Evolutionary conservation across 2,329 filamentous ascomycete genomes (phyloP).

Genomic region (Aureobasidium sp.): DNA sequence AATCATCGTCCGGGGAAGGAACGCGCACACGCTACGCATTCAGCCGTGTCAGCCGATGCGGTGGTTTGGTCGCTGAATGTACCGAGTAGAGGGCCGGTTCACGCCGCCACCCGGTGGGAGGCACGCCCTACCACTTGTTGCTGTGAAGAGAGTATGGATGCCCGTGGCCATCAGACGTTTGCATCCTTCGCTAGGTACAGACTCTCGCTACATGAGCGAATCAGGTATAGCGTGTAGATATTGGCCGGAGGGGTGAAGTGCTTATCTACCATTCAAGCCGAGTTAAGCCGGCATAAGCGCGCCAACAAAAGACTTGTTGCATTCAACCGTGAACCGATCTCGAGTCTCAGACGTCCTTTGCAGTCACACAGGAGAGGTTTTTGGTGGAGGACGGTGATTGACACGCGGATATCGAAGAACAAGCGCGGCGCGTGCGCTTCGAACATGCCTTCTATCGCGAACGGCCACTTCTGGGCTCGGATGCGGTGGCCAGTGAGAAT

Average conservation of each 20-base stretch:
- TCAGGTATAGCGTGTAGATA: not conserved
- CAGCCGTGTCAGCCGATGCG: slow-evolving; percentile 3
- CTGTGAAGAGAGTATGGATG: not conserved
- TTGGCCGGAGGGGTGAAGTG: not conserved
- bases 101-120: not conserved
- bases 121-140: not conserved
- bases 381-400: not conserved
- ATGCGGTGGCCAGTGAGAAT: not conserved
- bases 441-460: not conserved
- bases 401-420: not conserved
- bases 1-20: not conserved
- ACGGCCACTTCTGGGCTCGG: not conserved
- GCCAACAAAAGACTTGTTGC: not conserved
- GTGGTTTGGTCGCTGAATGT: not conserved
- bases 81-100: not conserved
- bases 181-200: not conserved
- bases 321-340: not conserved
- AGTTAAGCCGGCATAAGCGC: not conserved
- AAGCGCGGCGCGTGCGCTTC: not conserved
- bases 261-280: not conserved
- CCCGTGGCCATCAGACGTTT: not conserved
- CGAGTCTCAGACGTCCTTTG: not conserved
- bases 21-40: not conserved
- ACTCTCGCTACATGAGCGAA: not conserved
- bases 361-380: not conserved